Evolutionary conservation across 257 asterid species (phyloP).

Genomic region (Perilla frutescens): DNA sequence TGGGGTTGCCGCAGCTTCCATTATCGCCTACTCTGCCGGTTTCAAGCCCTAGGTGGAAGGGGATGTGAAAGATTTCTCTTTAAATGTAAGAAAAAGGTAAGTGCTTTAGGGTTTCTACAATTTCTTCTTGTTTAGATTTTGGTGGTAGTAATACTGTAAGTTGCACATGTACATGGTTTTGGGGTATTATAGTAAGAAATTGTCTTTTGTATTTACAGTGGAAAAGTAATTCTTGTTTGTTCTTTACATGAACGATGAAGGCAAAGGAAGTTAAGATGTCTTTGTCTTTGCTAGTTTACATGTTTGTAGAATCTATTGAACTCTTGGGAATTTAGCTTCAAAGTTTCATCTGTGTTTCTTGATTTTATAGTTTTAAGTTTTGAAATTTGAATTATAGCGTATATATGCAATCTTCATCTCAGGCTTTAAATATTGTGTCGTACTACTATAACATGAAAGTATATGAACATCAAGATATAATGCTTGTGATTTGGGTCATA

Average conservation of each 20-base stretch:
- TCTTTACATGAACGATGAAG: conserved; percentile 31
- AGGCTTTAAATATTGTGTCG: neutral
- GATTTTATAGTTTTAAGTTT: no score
- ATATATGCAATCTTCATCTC: no score
- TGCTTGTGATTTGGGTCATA: conserved; percentile 2
- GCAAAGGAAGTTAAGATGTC: conserved; percentile 33
- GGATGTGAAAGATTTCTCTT: conserved; percentile 42
- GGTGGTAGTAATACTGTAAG: conserved; percentile 42
- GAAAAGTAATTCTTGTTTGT: conserved; percentile 35
- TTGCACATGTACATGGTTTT: conserved; percentile 60
- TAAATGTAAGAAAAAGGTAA: conserved; percentile 46
- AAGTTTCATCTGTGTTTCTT: neutral
- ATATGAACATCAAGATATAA: conserved; percentile 7
- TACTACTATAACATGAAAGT: neutral
- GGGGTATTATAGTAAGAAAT: conserved; percentile 48
- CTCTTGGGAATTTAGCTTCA: conserved; percentile 7
- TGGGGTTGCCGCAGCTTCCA: conserved; percentile 79
- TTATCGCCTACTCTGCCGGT: conserved; percentile 77
- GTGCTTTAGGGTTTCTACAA: conserved; percentile 42
- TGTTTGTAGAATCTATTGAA: conserved; percentile 29
- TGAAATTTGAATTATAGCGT: no score
- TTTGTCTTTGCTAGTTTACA: conserved; percentile 23
- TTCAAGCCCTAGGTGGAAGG: conserved; percentile 77
- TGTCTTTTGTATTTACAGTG: conserved; percentile 41
- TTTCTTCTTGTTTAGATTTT: conserved; percentile 35